Percentiles rank a stretch among this genome's conserved stretches.
Conservation (phyloP, 345 rosid genomes). For the Diplotaxis tenuifolia region DNA sequence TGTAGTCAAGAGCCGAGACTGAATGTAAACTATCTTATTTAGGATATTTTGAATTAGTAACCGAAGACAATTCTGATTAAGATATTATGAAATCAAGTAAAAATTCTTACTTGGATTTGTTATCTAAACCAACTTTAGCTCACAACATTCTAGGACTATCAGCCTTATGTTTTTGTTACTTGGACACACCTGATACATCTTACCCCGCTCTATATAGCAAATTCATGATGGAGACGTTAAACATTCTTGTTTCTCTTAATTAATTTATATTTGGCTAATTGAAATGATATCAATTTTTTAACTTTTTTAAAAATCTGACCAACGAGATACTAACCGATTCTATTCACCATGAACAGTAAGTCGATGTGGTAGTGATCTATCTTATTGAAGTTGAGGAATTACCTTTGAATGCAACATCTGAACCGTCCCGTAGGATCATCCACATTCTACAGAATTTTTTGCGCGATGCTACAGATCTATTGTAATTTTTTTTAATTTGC, state of each 20-base stretch:
- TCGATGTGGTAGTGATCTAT: too few species aligned
- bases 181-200: neutral
- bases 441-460: too few species aligned
- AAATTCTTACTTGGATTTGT: neutral
- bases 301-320: too few species aligned
- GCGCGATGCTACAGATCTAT: too few species aligned
- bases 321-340: too few species aligned
- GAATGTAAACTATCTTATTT: neutral
- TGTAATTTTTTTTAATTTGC: too few species aligned
- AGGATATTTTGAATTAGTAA: neutral
- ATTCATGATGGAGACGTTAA: neutral
- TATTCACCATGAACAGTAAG: too few species aligned
- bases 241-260: neutral
- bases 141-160: neutral
- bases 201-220: neutral
- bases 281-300: neutral
- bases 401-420: too few species aligned
- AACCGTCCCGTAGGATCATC: too few species aligned
- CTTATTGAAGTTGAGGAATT: too few species aligned
- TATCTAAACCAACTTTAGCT: neutral
- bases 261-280: neutral
- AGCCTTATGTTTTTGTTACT: neutral
- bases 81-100: neutral
- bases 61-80: neutral
- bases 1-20: too few species aligned